Conservation (phyloP, 2,329 filamentous ascomycete species). For the Xylariaceae sp. region DNA sequence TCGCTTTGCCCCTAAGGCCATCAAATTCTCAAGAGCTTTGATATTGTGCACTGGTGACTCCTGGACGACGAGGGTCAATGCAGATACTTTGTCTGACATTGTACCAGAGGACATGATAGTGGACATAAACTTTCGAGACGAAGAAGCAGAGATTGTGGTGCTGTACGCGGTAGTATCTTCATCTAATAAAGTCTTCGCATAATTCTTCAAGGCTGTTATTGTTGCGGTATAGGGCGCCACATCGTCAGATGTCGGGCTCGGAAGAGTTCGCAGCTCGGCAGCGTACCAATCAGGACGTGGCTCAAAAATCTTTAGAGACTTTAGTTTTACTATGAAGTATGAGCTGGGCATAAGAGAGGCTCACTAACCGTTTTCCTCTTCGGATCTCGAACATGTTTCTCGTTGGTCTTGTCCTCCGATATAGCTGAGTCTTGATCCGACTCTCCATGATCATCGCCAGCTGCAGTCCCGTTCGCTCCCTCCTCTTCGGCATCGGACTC, state of each 20-base stretch:
- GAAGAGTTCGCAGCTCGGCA: conserved; percentile 50
- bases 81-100: conserved; percentile 94
- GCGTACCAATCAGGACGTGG: conserved; percentile 64
- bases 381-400: conserved; percentile 38
- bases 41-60: conserved; percentile 94
- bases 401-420: conserved; percentile 27
- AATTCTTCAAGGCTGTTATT: conserved; percentile 63
- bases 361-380: conserved; percentile 52
- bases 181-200: conserved; percentile 77
- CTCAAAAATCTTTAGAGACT: conserved; percentile 55
- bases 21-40: conserved; percentile 84
- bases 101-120: conserved; percentile 98
- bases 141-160: conserved; percentile 76
- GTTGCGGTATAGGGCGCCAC: conserved; percentile 49
- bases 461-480: conserved; percentile 28
- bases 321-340: conserved; percentile 19
- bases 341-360: conserved; percentile 30
- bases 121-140: conserved; percentile 93
- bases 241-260: conserved; percentile 52
- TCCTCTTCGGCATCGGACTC: conserved; percentile 44
- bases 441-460: conserved; percentile 36
- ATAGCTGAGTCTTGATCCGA: conserved; percentile 23
- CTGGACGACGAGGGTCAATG: conserved; percentile 90
- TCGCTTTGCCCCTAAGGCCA: conserved; percentile 86
- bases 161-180: conserved; percentile 78